Evolutionary conservation across 2,329 filamentous ascomycete genomes (phyloP).

Genomic region (Ascochyta lentis): DNA sequence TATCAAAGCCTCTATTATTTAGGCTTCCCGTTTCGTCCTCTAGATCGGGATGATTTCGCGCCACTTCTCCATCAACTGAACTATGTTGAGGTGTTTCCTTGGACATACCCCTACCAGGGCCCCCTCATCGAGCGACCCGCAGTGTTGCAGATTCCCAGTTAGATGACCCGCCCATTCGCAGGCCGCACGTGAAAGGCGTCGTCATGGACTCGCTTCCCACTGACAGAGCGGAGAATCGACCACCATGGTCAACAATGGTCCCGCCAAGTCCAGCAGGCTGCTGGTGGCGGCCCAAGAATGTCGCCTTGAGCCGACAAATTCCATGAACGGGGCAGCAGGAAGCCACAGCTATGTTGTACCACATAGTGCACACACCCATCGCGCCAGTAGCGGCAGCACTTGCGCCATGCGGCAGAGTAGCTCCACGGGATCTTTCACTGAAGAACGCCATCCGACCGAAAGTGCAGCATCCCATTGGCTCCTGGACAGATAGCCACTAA

Average conservation of each 20-base stretch:
- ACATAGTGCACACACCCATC: conserved; percentile 7
- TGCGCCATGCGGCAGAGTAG: conserved; percentile 22
- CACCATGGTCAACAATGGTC: neutral
- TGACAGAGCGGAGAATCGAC: neutral
- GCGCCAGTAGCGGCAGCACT: conserved; percentile 20
- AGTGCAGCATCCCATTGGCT: conserved; percentile 19
- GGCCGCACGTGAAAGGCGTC: neutral
- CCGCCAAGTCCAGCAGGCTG: neutral
- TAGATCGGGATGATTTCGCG: conserved; percentile 11
- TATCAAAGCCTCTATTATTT: conserved; percentile 4
- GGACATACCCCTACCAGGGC: conserved; percentile 14
- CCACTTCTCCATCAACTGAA: conserved; percentile 9
- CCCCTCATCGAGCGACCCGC: conserved; percentile 14
- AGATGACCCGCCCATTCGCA: neutral
- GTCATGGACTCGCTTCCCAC: conserved; percentile 1
- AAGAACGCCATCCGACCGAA: conserved; percentile 19
- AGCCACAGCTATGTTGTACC: conserved; percentile 13
- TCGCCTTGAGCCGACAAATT: neutral
- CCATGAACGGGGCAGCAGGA: conserved; percentile 1
- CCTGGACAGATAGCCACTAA: conserved; percentile 17
- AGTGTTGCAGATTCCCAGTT: conserved; percentile 5
- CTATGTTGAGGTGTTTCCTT: conserved; percentile 18
- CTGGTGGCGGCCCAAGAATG: neutral
- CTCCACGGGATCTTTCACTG: conserved; percentile 13
- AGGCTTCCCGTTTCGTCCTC: conserved; percentile 9